Evolutionary conservation across 2,329 filamentous ascomycete genomes (phyloP), one percentile per base, ranked within the genome.

Genomic region (Claviceps pazoutovae): DNA sequence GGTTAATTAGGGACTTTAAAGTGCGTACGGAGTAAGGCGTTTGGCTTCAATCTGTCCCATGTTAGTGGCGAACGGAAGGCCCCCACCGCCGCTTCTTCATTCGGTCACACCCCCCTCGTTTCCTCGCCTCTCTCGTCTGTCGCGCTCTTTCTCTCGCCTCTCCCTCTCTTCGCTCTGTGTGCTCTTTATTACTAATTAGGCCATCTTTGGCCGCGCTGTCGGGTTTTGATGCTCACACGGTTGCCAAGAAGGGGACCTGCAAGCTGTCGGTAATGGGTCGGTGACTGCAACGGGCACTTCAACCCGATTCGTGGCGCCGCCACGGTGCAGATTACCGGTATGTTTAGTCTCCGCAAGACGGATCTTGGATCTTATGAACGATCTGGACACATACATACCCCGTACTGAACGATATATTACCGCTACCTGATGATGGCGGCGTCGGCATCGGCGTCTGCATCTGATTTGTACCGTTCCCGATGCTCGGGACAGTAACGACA

Each of bases 201-300:
- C 5, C 45, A 21, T 37, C 30, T n/a, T 48, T 13, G 36, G 37
- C 46, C 37, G 36, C 19, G 46, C 46, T 26, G 47, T 39, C 36
- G 47, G 47, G 47, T 49, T 42, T 43, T 36, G 14, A 34, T 43
- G 8, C 30, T 42, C 19, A 11, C 9, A 34, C 9, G 3, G 30
- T 34, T 34, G 30, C 30, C 30, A 34, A 34, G 30, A 34, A 34
- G 30, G 30, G 30, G 30, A 49, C 46, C 48, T 49, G 50, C 39
- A 49, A 45, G 39, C 50, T 48, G 50, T 52, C 50, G 46, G 50
- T 39, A 46, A 48, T 46, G 26, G 50, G 50, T 52, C 50, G 39
- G 50, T 39, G 46, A 48, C 50, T 39, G 50, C 23, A 49, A 49
- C 46, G 34, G 45, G 46, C 50, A 11, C 30, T 11, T 34, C 30